Evolutionary conservation across 2,329 filamentous ascomycete species (phyloP), one percentile per base, ranked within the genome.

Genomic region (Fusarium siculi): DNA sequence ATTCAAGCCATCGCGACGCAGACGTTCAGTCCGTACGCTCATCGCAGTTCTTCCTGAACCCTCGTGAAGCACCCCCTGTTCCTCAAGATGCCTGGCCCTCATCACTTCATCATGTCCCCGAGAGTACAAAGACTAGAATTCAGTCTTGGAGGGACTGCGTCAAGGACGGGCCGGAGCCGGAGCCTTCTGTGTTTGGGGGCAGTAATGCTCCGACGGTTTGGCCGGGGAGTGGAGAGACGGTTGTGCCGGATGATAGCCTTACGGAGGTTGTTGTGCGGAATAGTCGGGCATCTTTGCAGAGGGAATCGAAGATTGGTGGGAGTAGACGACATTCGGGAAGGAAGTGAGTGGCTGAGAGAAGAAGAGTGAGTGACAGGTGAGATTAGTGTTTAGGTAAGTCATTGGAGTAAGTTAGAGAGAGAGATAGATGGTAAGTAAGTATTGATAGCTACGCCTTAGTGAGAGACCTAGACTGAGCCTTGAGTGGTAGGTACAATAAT

Each of bases 151-250:
- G 68, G 8, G 44, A 63, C 9, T 37, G 34, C 5, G 32, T 59
- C 8, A 37, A 64, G 14, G 53, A 23, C 19, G 28, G 39, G 30
- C 30, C 47, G 30, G 18, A 52, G 7, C 39, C 34, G 21, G 55
- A 32, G 25, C n/a, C 40, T 4, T 72, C 68, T 9, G 47, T 43
- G n/a, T 57, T 63, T 30, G 54, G 49, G 7, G 66, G 40, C 3
- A 70, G 68, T 30, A 34, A 62, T 44, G 57, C 58, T 21, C 43
- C 61, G 10, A 71, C 68, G 12, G 43, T 56, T 12, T 71, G 67
- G 67, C 67, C 67, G 28, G 21, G 50, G 14, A 16, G 34, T 36
- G 42, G 14, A 36, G 42, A 34, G 37, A 49, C 25, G 25, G 7
- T 70, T 28, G 47, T 14, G 6, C 69, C 69, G 3, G 46, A 42